Evolutionary conservation across 495 filamentous ascomycete genomes (phyloP).

Genomic region (Talaromyces thailandensis): DNA sequence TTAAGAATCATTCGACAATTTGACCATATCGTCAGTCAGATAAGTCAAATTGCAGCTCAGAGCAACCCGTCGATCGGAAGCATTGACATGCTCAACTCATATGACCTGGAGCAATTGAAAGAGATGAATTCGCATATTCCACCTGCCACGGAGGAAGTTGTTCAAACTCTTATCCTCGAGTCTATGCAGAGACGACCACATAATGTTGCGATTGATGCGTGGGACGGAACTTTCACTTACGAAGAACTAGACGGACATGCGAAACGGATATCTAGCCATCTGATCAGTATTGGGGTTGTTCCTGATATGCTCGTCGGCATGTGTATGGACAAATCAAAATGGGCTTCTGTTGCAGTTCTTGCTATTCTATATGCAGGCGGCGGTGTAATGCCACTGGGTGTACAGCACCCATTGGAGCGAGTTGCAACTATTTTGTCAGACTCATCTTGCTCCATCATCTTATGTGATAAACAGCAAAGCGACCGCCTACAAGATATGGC

Average conservation of each 20-base stretch:
- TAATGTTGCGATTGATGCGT: conserved; percentile 16
- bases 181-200: conserved; percentile 16
- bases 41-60: not conserved
- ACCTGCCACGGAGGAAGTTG: conserved; percentile 13
- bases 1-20: conserved; percentile 14
- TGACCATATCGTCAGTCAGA: conserved; percentile 10
- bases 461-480: conserved; percentile 25
- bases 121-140: conserved; percentile 23
- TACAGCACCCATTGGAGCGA: conserved; percentile 31
- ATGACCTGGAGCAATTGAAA: conserved; percentile 14
- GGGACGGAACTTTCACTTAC: conserved; percentile 42
- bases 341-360: conserved; percentile 27
- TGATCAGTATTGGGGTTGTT: conserved; percentile 25
- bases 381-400: conserved; percentile 37
- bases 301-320: conserved; percentile 28
- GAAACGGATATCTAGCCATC: conserved; percentile 19
- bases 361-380: conserved; percentile 40
- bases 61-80: conserved; percentile 2
- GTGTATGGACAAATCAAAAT: conserved; percentile 34
- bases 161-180: conserved; percentile 20
- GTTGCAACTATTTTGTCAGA: conserved; percentile 35
- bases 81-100: not conserved
- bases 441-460: conserved; percentile 28
- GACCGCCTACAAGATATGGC: conserved; percentile 31
- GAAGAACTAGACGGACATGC: conserved; percentile 28